Evolutionary conservation across 2,329 filamentous ascomycete species (phyloP), one percentile per base, ranked within the genome.

Genomic region (Colletotrichum melonis): DNA sequence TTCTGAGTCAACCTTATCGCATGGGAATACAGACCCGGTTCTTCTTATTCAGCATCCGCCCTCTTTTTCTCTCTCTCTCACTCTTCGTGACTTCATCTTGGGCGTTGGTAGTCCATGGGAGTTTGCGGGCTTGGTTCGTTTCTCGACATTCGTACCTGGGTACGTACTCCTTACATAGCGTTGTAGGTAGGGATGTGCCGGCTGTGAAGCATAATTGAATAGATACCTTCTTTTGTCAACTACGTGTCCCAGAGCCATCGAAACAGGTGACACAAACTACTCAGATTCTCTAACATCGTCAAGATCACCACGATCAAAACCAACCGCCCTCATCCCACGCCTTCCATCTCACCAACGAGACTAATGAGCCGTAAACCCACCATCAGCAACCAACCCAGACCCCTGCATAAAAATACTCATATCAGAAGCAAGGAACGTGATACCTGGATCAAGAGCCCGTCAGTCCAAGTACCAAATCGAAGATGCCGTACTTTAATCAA

Each of bases 321-420:
- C 26, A 32, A 1, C 4, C n/a, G 9, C 60, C 19, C 42, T 24
- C 42, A 38, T 38, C 8, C 14, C n/a, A 26, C 19, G 5, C 24
- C 22, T 22, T 12, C 8, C 4, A n/a, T 22, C 2, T 38, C 11
- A 46, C 7, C 16, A n/a, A 14, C 3, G 19, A 35, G n/a, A 14
- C 68, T 69, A 79, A 64, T 78, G 79, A 16, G 74, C 78, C 54
- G 80, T 82, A 55, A 82, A 84, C 0, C 85, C 85, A 5, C 87
- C 87, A 75, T 89, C 87, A 16, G 84, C 84, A 2, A 88, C 79
- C 60, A 89, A 74, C 5, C 81, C 81, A 19, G 84, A 80, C 1
- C 88, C 88, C 63, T 86, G 84, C 79, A 90, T 86, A 76, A 84
- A 90, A 69, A 87, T 89, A 68, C 86, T 86, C 82, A 88, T 84